These are phyloP conservation scores for Erodium moschatum DNA, from an alignment of 441 rosid genomes.

Conservation along the genomic window DNA sequence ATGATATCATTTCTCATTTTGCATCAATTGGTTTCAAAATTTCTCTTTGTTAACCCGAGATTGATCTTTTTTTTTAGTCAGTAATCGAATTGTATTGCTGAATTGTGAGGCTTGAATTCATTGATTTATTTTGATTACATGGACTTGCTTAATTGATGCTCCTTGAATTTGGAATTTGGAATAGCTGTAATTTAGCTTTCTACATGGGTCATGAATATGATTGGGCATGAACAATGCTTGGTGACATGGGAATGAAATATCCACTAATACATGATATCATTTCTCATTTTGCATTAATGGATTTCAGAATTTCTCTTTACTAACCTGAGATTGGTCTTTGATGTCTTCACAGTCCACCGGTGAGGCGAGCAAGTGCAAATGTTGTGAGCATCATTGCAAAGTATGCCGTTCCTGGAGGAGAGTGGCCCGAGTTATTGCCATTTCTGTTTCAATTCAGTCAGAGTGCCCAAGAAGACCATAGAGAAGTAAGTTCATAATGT, in stretches of 20 bases:
- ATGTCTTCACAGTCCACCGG: constrained; percentile 55
- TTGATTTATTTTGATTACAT: too few species aligned
- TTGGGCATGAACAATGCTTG: too few species aligned
- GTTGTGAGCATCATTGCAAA: constrained; percentile 91
- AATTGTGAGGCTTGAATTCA: too few species aligned
- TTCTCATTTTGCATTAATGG: background rate
- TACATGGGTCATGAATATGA: too few species aligned
- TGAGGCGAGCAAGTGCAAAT: constrained; percentile 96
- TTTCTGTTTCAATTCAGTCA: constrained; percentile 92
- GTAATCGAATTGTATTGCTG: too few species aligned
- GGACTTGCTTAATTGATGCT: too few species aligned
- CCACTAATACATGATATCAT: background rate
- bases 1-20: background rate
- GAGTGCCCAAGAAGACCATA: constrained; percentile 91
- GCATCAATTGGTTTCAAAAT: background rate
- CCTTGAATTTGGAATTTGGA: too few species aligned
- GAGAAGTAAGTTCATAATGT: constrained; percentile 55
- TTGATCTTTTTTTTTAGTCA: too few species aligned
- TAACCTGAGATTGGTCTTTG: background rate
- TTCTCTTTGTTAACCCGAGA: background rate
- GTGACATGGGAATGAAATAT: background rate
- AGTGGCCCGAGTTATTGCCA: constrained; percentile 90
- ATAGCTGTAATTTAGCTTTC: too few species aligned
- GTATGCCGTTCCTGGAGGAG: constrained; percentile 92
- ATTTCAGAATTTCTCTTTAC: background rate